A percentile compares a stretch with the other conserved stretches of the same genome.
These are phyloP conservation scores for Melaleuca quinquenervia DNA, from an alignment of 345 rosid species.

Conservation along the genomic window DNA sequence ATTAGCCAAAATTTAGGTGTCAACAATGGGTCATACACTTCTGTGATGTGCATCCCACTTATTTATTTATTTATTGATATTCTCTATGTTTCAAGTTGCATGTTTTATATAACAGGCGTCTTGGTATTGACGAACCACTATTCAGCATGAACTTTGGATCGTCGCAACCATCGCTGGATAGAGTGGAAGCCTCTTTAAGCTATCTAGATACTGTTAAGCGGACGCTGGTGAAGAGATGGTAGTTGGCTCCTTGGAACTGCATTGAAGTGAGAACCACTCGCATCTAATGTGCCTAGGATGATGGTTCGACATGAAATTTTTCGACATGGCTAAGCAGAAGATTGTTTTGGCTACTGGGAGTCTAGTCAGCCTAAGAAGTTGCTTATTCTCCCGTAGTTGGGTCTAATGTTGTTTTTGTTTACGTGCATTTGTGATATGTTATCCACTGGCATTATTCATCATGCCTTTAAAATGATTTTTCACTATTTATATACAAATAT, in stretches of 20 bases:
- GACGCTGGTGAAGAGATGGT: too few species aligned
- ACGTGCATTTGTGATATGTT: background rate
- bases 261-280: too few species aligned
- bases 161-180: too few species aligned
- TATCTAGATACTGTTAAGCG: slow-evolving; percentile 4
- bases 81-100: background rate
- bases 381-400: background rate
- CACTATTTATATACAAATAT: background rate
- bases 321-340: too few species aligned
- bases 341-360: too few species aligned
- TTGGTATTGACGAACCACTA: slow-evolving; percentile 58
- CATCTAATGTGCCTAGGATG: too few species aligned
- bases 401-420: background rate
- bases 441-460: background rate
- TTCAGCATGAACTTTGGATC: slow-evolving; percentile 74
- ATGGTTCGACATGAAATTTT: too few species aligned
- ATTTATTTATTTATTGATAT: background rate
- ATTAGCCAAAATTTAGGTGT: too few species aligned
- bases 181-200: slow-evolving; percentile 63
- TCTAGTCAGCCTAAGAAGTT: background rate
- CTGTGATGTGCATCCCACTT: background rate
- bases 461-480: background rate
- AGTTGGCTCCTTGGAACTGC: too few species aligned
- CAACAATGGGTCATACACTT: too few species aligned
- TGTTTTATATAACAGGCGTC: slow-evolving; percentile 18